These are phyloP conservation scores for Corchorus olitorius DNA, from an alignment of 345 rosid species.

Conservation along the genomic window DNA sequence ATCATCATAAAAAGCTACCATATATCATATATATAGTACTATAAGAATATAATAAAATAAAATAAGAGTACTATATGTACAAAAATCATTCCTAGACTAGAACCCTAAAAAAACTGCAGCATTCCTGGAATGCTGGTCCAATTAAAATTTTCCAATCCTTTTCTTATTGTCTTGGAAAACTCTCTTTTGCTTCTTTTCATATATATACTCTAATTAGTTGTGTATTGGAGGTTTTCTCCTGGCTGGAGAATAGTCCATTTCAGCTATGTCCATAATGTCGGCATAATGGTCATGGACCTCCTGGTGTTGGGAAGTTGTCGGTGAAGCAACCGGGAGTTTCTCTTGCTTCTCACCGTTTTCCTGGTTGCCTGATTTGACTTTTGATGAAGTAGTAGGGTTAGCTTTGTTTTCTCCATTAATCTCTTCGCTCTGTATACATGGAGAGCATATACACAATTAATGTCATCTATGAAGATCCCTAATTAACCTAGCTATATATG, in stretches of 20 bases:
- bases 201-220: slow-evolving; percentile 26
- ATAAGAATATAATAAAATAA: too few species aligned
- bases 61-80: slow-evolving; percentile 6
- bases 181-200: neutral
- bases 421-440: slow-evolving; percentile 8
- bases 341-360: slow-evolving; percentile 8
- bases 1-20: slow-evolving; percentile 13
- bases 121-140: slow-evolving; percentile 47
- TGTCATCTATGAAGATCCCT: neutral
- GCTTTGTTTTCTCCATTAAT: slow-evolving; percentile 12
- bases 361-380: slow-evolving; percentile 5
- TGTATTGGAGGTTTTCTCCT: slow-evolving; percentile 57
- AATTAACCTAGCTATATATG: neutral
- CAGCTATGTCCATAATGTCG: slow-evolving; percentile 35
- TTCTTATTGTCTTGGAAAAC: neutral
- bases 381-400: slow-evolving; percentile 4
- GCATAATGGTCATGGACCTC: slow-evolving; percentile 15
- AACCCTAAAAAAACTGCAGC: slow-evolving; percentile 42
- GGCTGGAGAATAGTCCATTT: slow-evolving; percentile 60
- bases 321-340: neutral
- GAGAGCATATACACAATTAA: neutral
- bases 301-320: slow-evolving; percentile 1
- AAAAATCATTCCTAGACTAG: slow-evolving; percentile 25
- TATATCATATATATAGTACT: too few species aligned
- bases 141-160: slow-evolving; percentile 1